These are phyloP conservation scores for Vanrija sp. DNA, from an alignment of 1,284 basidiomycete genomes.

Conservation along the genomic window DNA sequence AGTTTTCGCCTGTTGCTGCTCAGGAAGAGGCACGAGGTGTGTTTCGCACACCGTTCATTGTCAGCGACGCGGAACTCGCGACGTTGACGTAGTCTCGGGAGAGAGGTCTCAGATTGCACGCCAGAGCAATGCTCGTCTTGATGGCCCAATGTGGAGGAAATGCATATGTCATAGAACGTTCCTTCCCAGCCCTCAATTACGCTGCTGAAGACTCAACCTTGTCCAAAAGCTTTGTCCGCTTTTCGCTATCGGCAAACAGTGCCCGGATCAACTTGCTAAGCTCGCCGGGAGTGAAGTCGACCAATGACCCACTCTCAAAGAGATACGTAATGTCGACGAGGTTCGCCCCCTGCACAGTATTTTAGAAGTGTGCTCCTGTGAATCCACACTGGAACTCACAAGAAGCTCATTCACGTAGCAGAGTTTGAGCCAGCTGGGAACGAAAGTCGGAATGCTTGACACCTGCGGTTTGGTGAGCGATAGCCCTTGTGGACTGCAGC, in stretches of 20 bases:
- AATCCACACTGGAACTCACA: slow-evolving; percentile 53
- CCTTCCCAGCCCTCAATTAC: no score
- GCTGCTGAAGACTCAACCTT: slow-evolving; percentile 12
- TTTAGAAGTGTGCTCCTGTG: not conserved
- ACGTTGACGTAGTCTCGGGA: no score
- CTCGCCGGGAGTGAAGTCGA: slow-evolving; percentile 85
- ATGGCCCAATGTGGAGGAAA: no score
- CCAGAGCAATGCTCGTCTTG: no score
- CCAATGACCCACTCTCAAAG: slow-evolving; percentile 82
- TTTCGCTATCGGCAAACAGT: slow-evolving; percentile 83
- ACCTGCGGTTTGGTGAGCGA: slow-evolving; percentile 4
- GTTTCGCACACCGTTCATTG: no score
- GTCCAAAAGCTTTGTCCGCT: slow-evolving; percentile 54
- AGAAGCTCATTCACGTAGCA: slow-evolving; percentile 86
- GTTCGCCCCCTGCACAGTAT: slow-evolving; percentile 56
- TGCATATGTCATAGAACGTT: no score
- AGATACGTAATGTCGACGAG: slow-evolving; percentile 90
- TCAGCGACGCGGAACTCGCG: no score
- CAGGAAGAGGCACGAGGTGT: no score
- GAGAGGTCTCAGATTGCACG: no score
- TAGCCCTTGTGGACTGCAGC: not conserved
- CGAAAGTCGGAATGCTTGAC: slow-evolving; percentile 54
- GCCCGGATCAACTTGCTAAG: slow-evolving; percentile 76
- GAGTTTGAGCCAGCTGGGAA: slow-evolving; percentile 91
- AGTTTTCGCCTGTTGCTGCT: no score